Base-by-base conservation (phyloP, 2,329 filamentous ascomycete genomes). In the Metarhizium anisopliae region DNA sequence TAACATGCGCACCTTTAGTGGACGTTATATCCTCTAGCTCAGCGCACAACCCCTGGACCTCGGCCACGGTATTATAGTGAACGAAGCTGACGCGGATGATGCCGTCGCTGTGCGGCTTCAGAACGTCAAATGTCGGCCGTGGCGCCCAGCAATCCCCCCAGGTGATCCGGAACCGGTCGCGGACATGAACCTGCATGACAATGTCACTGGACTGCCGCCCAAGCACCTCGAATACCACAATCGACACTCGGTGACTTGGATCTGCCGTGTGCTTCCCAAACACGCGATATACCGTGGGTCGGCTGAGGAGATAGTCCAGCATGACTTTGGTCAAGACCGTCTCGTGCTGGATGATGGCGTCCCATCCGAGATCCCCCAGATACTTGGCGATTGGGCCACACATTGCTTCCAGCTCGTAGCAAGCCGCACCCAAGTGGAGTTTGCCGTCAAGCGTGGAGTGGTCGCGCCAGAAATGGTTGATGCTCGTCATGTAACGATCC, bases 111-210 rank as follows among this genome's bases (percentile, higher is more conserved):
- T 74, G 77, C 52, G 87, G 68, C 0, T 76, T 76, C 42, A 89
- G 64, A 0, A 87, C 71, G 2, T 86, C 80, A 56, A 80, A 72
- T 13, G 81, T 74, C 59, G 89, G 65, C 16, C 86, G 72, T 61
- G 86, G 80, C 13, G 81, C 84, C 67, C 90, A 90, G 62, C 90
- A 89, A 49, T 80, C 75, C 0, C 87, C 87, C 77, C 80, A 87
- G 51, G 85, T 73, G 58, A 88, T 81, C 0, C 83, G 85, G 66
- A 81, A 83, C 25, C 77, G 70, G 1, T 78, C 80, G 25, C 74
- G 72, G 43, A 72, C 73, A 68, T 89, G 85, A 1, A 87, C 78
- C 16, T 75, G 74, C 59, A 84, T 80, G 7, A 89, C 83, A 0
- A 89, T 65, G 52, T 78, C 75, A 59, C 77, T 75, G 25, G 82